Evolutionary conservation across 176 grass and related monocot species (phyloP).

Genomic region (sorghum (Sorghum bicolor)): DNA sequence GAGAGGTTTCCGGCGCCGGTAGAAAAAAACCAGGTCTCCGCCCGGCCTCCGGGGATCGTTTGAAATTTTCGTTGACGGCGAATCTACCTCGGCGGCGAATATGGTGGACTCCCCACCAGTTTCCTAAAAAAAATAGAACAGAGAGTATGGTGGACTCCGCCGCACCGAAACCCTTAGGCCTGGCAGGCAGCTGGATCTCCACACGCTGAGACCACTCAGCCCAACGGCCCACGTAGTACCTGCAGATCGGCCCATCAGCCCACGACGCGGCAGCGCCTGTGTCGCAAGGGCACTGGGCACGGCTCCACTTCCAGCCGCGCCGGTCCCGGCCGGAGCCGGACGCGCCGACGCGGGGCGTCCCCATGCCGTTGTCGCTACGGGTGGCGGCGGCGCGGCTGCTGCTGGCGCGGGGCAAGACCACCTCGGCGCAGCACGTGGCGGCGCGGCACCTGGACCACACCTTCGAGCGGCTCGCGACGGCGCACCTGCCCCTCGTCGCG

Average conservation of each 20-base stretch:
- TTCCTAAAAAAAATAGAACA: too few species aligned
- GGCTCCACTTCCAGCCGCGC: too few species aligned
- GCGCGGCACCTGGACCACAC: constrained; percentile 56
- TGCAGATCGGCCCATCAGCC: background rate
- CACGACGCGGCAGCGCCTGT: background rate
- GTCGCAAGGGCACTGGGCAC: background rate
- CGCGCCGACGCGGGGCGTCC: background rate
- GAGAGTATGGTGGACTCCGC: background rate
- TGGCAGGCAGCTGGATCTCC: background rate
- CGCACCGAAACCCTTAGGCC: background rate
- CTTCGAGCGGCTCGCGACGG: constrained; percentile 70
- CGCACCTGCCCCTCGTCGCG: constrained; percentile 58
- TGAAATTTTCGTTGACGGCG: background rate
- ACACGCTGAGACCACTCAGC: background rate
- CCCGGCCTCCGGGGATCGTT: constrained; percentile 1
- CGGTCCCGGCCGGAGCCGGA: background rate
- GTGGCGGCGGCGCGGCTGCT: constrained; percentile 41
- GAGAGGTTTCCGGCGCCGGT: background rate
- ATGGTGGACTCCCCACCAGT: background rate
- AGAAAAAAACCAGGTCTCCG: too few species aligned
- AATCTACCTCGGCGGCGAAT: background rate
- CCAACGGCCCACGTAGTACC: background rate
- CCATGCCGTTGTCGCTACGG: background rate
- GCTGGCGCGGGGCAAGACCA: constrained; percentile 48
- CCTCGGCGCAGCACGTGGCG: constrained; percentile 64